Evolutionary conservation across 1,284 basidiomycete genomes (phyloP).

Genomic region (Sanghuangporus weigelae): DNA sequence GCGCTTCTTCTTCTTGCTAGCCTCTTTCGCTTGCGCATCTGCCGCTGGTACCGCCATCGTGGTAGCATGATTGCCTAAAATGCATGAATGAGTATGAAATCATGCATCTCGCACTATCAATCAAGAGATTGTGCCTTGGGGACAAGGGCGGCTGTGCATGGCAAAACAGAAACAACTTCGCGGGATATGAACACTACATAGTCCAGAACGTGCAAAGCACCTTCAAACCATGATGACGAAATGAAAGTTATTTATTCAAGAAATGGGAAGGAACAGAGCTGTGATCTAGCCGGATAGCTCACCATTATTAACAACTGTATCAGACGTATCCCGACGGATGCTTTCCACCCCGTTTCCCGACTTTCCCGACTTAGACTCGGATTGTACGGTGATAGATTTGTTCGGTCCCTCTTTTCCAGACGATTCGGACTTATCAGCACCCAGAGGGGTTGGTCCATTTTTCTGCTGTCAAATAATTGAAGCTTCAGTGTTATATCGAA

Average conservation of each 20-base stretch:
- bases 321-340: neutral
- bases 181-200: too few species aligned
- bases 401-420: slow-evolving; percentile 19
- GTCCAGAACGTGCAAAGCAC: too few species aligned
- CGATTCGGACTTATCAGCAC: neutral
- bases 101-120: neutral
- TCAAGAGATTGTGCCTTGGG: neutral
- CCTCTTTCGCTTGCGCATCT: neutral
- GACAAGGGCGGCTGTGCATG: too few species aligned
- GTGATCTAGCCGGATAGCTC: neutral
- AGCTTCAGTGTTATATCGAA: neutral
- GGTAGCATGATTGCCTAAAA: neutral
- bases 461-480: neutral
- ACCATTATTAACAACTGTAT: neutral
- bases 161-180: too few species aligned
- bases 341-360: neutral
- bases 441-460: slow-evolving; percentile 1
- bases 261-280: neutral
- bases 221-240: too few species aligned
- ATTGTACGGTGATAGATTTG: slow-evolving; percentile 16
- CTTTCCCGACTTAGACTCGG: neutral
- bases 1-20: too few species aligned
- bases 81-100: neutral
- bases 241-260: too few species aligned
- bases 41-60: neutral